These are phyloP conservation scores for Coemansia linderi DNA, from an alignment of 371 early-diverging fungal genomes.

Conservation along the genomic window DNA sequence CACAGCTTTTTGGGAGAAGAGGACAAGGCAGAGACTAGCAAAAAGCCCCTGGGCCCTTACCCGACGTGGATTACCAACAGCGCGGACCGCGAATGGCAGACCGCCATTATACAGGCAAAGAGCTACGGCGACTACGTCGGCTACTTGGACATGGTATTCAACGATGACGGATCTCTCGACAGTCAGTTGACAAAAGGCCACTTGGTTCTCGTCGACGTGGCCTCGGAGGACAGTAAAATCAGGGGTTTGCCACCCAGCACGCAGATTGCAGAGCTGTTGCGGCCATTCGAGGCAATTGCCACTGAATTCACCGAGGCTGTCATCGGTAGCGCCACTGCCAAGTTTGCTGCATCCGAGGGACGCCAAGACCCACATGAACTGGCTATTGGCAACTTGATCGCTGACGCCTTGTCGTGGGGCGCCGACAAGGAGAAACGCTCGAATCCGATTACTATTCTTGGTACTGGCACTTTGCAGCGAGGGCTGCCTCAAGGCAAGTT, in stretches of 20 bases:
- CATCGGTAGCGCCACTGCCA: conserved; percentile 14
- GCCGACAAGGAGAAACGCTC: conserved; percentile 17
- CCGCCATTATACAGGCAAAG: conserved; percentile 67
- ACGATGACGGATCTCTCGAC: conserved; percentile 54
- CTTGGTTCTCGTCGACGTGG: conserved; percentile 59
- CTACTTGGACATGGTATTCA: conserved; percentile 63
- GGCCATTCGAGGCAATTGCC: conserved; percentile 58
- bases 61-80: conserved; percentile 47
- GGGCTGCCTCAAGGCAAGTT: conserved; percentile 57
- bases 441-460: conserved; percentile 35
- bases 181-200: conserved; percentile 56
- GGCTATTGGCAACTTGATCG: conserved; percentile 32
- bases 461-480: conserved; percentile 66
- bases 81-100: conserved; percentile 47
- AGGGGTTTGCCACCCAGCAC: conserved; percentile 56
- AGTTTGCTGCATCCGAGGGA: conserved; percentile 16
- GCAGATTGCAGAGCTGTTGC: conserved; percentile 46
- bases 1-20: conserved; percentile 61
- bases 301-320: not conserved
- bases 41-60: conserved; percentile 31
- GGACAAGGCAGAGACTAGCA: not conserved
- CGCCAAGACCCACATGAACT: conserved; percentile 20
- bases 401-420: conserved; percentile 50
- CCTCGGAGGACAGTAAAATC: conserved; percentile 1
- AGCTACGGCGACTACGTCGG: conserved; percentile 71